Base-by-base conservation (phyloP, 2,329 filamentous ascomycete genomes). In the Cryphonectria nitschkei region DNA sequence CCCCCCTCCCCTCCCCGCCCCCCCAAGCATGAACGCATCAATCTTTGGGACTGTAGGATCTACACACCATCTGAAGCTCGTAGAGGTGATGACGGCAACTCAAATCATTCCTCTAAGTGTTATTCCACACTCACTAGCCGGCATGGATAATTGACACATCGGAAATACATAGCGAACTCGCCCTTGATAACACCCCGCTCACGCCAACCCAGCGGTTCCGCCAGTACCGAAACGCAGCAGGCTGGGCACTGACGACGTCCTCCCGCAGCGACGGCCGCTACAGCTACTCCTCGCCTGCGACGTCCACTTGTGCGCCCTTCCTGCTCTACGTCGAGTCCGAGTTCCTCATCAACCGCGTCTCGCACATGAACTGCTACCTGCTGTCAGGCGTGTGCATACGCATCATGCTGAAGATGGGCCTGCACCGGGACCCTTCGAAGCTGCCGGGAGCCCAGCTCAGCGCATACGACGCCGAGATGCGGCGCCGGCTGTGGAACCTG, bases 321-420 rank as follows among this genome's bases (percentile, higher is more conserved):
- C 72, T 88, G 16, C 78, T 88, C 37, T 88, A 86, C 70, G 79
- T 84, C 26, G 87, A 89, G 76, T 81, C 82, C 0, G 83, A 88
- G 72, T 89, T 89, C 74, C 73, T 88, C 22, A 78, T 85, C 63
- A 86, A 83, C 76, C 82, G 83, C 32, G 81, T 82, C 14, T 83
- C 83, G 46, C 86, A 87, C 77, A 85, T 86, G 77, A 84, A 84
- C 74, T 86, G 84, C 76, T 89, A 87, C 76, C 76, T 89, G 41
- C 78, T 89, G 13, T 82, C 82, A 0, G 83, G 84, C 3, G 82
- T 86, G 14, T 80, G 82, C 39, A 80, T 89, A 56, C 85, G 87
- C 7, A 78, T 89, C 2, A 86, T 88, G 81, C 79, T 89, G 66
- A 87, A 87, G 74, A 87, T 88, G 85, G 87, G 87, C 13, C 79